Conservation (phyloP, 257 asterid genomes). For the Osmanthus fragrans region DNA sequence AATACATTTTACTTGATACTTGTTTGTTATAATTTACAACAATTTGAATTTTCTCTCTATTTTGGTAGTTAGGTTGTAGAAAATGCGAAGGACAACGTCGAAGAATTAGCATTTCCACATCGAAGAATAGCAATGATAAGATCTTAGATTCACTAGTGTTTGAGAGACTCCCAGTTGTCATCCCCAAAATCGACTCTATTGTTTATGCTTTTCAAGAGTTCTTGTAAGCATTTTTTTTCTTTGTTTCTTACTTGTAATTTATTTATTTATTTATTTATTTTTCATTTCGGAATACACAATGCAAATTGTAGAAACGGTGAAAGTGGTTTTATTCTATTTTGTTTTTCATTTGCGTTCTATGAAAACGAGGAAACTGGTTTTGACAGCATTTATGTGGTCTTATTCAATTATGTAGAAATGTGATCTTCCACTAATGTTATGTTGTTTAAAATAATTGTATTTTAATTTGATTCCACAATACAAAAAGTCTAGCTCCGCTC, state of each 20-base stretch:
- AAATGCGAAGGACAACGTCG: constrained; percentile 62
- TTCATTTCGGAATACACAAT: background rate
- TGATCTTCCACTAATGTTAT: too few species aligned
- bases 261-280: background rate
- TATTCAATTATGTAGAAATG: too few species aligned
- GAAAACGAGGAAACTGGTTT: background rate
- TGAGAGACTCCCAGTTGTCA: constrained; percentile 86
- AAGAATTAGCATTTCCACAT: constrained; percentile 45
- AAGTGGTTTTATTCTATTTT: background rate
- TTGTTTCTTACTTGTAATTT: background rate
- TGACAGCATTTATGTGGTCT: too few species aligned
- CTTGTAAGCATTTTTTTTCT: constrained; percentile 50
- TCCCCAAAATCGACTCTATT: constrained; percentile 82
- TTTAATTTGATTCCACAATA: too few species aligned
- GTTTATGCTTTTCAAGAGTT: constrained; percentile 91
- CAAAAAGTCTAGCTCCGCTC: too few species aligned
- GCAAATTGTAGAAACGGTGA: background rate
- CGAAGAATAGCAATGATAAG: constrained; percentile 46
- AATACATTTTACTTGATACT: too few species aligned
- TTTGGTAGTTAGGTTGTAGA: constrained; percentile 3
- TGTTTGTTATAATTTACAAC: background rate
- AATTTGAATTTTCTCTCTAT: background rate
- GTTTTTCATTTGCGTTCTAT: background rate
- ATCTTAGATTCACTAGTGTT: constrained; percentile 71
- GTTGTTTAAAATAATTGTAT: too few species aligned